Evolutionary conservation across 2,329 filamentous ascomycete species (phyloP).

Genomic region (Teratosphaeria zuluensis): DNA sequence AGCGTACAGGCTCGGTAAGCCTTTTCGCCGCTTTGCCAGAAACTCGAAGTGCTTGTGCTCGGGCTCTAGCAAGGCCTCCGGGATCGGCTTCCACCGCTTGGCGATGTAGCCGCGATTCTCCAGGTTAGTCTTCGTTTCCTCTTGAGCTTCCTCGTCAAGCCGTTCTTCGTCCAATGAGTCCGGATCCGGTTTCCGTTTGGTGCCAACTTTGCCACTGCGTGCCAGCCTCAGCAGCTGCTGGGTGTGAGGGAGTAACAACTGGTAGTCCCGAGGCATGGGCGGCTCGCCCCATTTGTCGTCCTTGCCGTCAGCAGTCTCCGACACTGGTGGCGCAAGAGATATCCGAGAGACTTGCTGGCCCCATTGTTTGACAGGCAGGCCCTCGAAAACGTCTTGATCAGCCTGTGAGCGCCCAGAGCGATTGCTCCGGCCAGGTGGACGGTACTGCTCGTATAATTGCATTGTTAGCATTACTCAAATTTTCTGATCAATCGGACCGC

Average conservation of each 20-base stretch:
- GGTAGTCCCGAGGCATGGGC: conserved; percentile 79
- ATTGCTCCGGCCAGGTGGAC: conserved; percentile 47
- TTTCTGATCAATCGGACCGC: neutral
- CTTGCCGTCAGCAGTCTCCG: conserved; percentile 13
- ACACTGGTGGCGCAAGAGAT: conserved; percentile 22
- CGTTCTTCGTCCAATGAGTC: conserved; percentile 47
- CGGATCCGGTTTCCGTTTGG: conserved; percentile 52
- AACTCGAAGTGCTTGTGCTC: conserved; percentile 46
- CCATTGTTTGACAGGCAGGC: conserved; percentile 86
- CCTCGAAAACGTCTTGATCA: conserved; percentile 55
- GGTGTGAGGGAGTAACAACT: conserved; percentile 66
- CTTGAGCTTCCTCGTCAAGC: conserved; percentile 30
- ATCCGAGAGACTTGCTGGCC: conserved; percentile 41
- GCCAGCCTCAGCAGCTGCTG: conserved; percentile 75
- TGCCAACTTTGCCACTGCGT: conserved; percentile 51
- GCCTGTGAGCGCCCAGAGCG: conserved; percentile 41
- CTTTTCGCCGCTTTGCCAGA: conserved; percentile 52
- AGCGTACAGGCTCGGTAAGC: conserved; percentile 45
- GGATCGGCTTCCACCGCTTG: conserved; percentile 49
- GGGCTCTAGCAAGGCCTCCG: conserved; percentile 47
- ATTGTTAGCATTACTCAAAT: conserved; percentile 8
- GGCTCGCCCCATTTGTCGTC: conserved; percentile 69
- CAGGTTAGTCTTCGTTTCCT: conserved; percentile 31
- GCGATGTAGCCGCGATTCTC: conserved; percentile 42
- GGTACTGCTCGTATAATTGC: conserved; percentile 35